Conservation (phyloP, 768 basidiomycete species). For the Filobasidium floriforme region DNA sequence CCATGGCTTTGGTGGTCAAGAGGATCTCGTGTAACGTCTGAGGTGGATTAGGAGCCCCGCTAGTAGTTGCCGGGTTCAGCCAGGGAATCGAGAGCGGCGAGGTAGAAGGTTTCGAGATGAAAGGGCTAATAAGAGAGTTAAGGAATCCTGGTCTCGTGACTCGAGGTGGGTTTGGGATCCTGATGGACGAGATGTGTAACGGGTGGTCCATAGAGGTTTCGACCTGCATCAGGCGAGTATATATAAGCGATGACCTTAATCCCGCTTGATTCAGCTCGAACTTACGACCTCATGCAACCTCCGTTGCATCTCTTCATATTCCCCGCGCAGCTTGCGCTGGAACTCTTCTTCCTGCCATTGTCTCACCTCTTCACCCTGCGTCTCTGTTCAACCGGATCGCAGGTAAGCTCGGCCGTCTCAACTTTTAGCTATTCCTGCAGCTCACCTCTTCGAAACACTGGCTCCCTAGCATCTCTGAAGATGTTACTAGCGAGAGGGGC, state of each 20-base stretch:
- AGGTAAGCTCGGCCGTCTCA: constrained; percentile 3
- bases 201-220: constrained; percentile 61
- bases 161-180: constrained; percentile 63
- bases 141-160: constrained; percentile 74
- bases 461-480: constrained; percentile 22
- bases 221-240: constrained; percentile 49
- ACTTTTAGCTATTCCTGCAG: neutral
- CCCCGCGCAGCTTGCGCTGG: constrained; percentile 59
- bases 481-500: constrained; percentile 22
- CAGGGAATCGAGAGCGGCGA: constrained; percentile 29
- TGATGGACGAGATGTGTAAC: constrained; percentile 65
- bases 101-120: constrained; percentile 44
- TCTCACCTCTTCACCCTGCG: constrained; percentile 49
- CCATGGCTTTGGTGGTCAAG: constrained; percentile 60
- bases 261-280: constrained; percentile 10
- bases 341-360: constrained; percentile 73
- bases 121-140: constrained; percentile 64
- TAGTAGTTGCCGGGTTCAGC: constrained; percentile 29
- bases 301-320: constrained; percentile 65
- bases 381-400: constrained; percentile 44
- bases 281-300: constrained; percentile 61
- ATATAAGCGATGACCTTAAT: neutral
- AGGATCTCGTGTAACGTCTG: constrained; percentile 60
- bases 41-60: constrained; percentile 33
- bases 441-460: constrained; percentile 21